These are phyloP conservation scores for Phoma sp. DNA, from an alignment of 2,329 filamentous ascomycete species.

Conservation along the genomic window DNA sequence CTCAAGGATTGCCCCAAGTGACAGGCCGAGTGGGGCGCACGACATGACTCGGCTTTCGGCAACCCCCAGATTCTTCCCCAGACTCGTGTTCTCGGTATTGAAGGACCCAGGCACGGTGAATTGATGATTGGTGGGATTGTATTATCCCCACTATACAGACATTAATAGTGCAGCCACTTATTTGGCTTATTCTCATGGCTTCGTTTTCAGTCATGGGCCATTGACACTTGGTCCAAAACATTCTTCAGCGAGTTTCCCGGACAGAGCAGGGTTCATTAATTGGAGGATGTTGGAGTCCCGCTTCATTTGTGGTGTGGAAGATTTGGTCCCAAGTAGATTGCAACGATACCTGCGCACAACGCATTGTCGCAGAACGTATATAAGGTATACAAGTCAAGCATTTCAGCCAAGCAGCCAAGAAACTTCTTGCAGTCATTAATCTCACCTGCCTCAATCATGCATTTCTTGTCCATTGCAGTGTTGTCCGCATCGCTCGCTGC, in stretches of 20 bases:
- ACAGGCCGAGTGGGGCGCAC: not conserved
- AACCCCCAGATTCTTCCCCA: slow-evolving; percentile 8
- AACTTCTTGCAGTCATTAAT: slow-evolving; percentile 2
- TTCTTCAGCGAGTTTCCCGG: not conserved
- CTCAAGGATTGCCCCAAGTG: not conserved
- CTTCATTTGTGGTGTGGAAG: slow-evolving; percentile 4
- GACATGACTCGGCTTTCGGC: not conserved
- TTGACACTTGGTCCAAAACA: not conserved
- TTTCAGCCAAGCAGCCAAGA: slow-evolving; percentile 25
- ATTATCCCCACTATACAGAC: slow-evolving; percentile 1
- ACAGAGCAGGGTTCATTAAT: slow-evolving; percentile 1
- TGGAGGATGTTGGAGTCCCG: slow-evolving; percentile 11
- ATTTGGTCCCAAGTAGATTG: slow-evolving; percentile 13
- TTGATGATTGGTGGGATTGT: slow-evolving; percentile 17
- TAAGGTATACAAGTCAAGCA: slow-evolving; percentile 21
- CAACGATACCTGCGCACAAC: no score
- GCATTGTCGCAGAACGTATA: slow-evolving; percentile 11
- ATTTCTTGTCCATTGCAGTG: slow-evolving; percentile 23
- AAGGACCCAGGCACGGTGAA: not conserved
- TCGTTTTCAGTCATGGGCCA: slow-evolving; percentile 4
- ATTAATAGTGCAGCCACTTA: not conserved
- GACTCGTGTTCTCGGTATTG: slow-evolving; percentile 1
- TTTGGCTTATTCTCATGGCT: not conserved
- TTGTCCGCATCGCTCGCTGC: slow-evolving; percentile 28
- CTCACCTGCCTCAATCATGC: slow-evolving; percentile 18